Evolutionary conservation across 2,329 filamentous ascomycete species (phyloP).

Genomic region (Claviceps paspali): DNA sequence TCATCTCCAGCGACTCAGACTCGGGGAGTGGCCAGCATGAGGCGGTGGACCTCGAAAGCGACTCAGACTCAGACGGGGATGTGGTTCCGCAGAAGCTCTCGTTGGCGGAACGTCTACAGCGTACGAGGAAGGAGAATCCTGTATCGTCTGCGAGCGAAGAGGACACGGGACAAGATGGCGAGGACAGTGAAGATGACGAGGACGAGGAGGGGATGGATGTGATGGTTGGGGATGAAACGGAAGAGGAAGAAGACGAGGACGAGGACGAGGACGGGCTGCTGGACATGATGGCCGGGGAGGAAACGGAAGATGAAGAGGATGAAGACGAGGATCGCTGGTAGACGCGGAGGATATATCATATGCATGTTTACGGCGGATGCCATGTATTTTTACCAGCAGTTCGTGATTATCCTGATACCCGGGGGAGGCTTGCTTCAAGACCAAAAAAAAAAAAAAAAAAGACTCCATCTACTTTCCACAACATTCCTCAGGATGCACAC

Average conservation of each 20-base stretch:
- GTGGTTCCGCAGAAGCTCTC: conserved; percentile 8
- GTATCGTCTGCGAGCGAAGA: conserved; percentile 9
- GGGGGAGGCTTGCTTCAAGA: no score
- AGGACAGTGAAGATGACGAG: conserved; percentile 9
- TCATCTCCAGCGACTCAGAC: conserved; percentile 6
- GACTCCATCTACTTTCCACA: no score
- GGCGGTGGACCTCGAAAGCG: no score
- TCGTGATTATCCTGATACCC: no score
- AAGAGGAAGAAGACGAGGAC: conserved; percentile 6
- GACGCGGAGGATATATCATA: no score
- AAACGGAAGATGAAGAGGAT: conserved; percentile 13
- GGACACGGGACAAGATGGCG: conserved; percentile 8
- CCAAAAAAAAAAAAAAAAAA: no score
- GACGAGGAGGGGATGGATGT: conserved; percentile 8
- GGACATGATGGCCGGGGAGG: conserved; percentile 19
- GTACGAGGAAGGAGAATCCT: conserved; percentile 8
- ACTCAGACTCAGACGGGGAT: no score
- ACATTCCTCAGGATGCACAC: no score
- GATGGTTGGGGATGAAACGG: conserved; percentile 1
- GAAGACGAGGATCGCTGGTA: conserved; percentile 9
- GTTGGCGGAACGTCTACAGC: conserved; percentile 12
- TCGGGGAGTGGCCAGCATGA: no score
- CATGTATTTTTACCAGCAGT: not conserved
- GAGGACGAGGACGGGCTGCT: conserved; percentile 14
- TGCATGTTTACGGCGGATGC: not conserved